phyloP scores from a whole-genome alignment of 202 grass and related monocot species.

The Bolboschoenoplectus hybrid region DNA sequence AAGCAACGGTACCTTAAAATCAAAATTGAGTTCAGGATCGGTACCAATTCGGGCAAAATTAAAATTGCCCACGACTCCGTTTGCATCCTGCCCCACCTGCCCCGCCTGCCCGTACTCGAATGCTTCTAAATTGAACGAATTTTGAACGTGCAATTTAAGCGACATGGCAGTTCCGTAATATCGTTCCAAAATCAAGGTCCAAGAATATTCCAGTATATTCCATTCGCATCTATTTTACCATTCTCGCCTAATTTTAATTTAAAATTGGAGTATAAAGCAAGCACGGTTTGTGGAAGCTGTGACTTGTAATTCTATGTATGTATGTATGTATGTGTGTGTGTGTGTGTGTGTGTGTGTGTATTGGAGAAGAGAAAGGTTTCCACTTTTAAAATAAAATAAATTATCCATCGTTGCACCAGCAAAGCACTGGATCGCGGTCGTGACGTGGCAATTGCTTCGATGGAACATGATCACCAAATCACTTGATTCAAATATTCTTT shows the following conservation, averaged over 20 bases:
- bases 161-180: not conserved
- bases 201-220: not conserved
- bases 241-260: not conserved
- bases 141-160: slow-evolving; percentile 6
- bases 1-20: too few relatives aligned
- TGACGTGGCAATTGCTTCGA: slow-evolving; percentile 13
- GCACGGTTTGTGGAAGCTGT: not conserved
- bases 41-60: not conserved
- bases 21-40: too few relatives aligned
- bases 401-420: not conserved
- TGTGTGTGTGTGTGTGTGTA: not conserved
- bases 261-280: not conserved
- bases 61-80: not conserved
- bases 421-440: not conserved
- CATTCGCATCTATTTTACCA: not conserved
- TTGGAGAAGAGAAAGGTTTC: not conserved
- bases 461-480: not conserved
- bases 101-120: not conserved
- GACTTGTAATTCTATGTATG: not conserved
- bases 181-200: not conserved
- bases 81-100: too few relatives aligned
- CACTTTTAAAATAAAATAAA: not conserved
- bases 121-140: not conserved
- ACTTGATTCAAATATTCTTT: too few relatives aligned
- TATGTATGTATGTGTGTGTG: not conserved